Evolutionary conservation across 768 basidiomycete species (phyloP).

Genomic region (Glaciozyma martinii): DNA sequence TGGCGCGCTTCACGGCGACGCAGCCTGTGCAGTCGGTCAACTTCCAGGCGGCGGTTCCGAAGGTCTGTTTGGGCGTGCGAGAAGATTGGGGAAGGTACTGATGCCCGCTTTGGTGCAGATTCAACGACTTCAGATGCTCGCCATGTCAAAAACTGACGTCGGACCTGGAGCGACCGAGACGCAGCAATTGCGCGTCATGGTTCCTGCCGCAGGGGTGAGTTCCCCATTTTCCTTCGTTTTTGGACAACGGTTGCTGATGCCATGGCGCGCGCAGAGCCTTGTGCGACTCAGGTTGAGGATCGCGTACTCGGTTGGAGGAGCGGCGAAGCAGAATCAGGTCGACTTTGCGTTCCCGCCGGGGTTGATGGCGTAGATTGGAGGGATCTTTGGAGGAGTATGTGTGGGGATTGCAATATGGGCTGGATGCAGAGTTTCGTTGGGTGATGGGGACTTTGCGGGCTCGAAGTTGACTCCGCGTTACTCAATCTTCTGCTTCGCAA

Average conservation of each 20-base stretch:
- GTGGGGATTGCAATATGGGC: no score
- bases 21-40: slow-evolving; percentile 55
- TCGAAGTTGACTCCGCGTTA: no score
- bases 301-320: slow-evolving; percentile 61
- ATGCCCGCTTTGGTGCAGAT: slow-evolving; percentile 49
- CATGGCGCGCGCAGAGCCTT: slow-evolving; percentile 56
- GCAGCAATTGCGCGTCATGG: slow-evolving; percentile 83
- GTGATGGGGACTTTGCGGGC: no score
- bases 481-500: no score
- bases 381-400: no score
- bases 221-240: background rate
- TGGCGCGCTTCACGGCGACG: slow-evolving; percentile 72
- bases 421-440: no score
- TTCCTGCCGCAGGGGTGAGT: slow-evolving; percentile 56
- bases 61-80: slow-evolving; percentile 46
- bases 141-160: slow-evolving; percentile 82
- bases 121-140: slow-evolving; percentile 93
- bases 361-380: slow-evolving; percentile 17
- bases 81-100: background rate
- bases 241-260: background rate
- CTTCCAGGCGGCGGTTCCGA: slow-evolving; percentile 96
- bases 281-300: slow-evolving; percentile 79
- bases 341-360: slow-evolving; percentile 56
- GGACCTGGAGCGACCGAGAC: slow-evolving; percentile 72
- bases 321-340: slow-evolving; percentile 75